Evolutionary conservation across 2,329 filamentous ascomycete genomes (phyloP).

Genomic region (Pestalotiopsis sp.): DNA sequence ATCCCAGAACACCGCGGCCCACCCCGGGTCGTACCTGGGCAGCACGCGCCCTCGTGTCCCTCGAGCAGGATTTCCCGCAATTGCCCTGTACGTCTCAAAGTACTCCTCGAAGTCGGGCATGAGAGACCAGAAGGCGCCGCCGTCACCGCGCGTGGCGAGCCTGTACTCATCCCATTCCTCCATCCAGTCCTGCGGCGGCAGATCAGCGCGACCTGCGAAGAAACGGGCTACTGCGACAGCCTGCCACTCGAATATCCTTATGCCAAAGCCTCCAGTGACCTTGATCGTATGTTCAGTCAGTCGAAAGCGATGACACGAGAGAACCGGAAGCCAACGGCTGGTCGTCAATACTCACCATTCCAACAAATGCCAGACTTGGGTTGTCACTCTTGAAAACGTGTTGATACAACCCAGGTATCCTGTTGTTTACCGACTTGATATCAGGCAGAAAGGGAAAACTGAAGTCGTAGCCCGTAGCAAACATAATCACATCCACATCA

Average conservation of each 20-base stretch:
- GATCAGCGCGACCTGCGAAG: constrained; percentile 53
- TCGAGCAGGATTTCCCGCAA: constrained; percentile 42
- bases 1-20: constrained; percentile 3
- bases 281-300: constrained; percentile 59
- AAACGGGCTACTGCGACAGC: constrained; percentile 63
- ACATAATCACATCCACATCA: constrained; percentile 64
- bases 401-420: constrained; percentile 58
- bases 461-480: constrained; percentile 69
- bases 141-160: constrained; percentile 57
- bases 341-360: constrained; percentile 53
- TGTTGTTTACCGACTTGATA: constrained; percentile 55
- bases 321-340: background rate
- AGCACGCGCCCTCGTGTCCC: constrained; percentile 11
- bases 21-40: constrained; percentile 11
- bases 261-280: constrained; percentile 33
- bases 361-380: constrained; percentile 58
- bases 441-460: constrained; percentile 62
- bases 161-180: constrained; percentile 59
- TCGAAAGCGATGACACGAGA: background rate
- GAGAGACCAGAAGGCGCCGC: constrained; percentile 56
- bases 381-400: constrained; percentile 60
- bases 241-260: constrained; percentile 62
- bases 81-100: constrained; percentile 56
- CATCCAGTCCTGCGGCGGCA: constrained; percentile 54
- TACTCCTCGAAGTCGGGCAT: constrained; percentile 67